Percentiles rank a stretch among this genome's conserved stretches.
Evolutionary conservation across 805 yeast species (phyloP).

Genomic region (Starmerella ratchasimensis): DNA sequence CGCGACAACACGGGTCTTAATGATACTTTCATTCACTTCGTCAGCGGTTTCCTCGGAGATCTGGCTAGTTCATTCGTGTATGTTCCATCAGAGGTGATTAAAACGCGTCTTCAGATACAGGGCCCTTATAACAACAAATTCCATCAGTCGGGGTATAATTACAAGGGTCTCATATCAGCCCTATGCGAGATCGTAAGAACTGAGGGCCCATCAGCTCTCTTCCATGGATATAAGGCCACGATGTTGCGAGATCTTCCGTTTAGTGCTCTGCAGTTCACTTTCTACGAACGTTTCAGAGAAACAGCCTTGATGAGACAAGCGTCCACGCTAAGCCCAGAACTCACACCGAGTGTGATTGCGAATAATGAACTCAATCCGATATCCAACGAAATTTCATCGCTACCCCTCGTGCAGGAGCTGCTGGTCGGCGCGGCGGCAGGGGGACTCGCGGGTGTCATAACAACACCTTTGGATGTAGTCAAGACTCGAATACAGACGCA

Average conservation of each 20-base stretch:
- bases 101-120: slow-evolving; percentile 85
- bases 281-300: slow-evolving; percentile 55
- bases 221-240: slow-evolving; percentile 90
- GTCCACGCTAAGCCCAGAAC: slow-evolving; percentile 21
- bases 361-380: too few relatives aligned
- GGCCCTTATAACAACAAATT: slow-evolving; percentile 70
- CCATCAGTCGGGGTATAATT: slow-evolving; percentile 77
- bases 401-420: slow-evolving; percentile 43
- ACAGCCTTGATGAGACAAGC: slow-evolving; percentile 25
- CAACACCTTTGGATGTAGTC: slow-evolving; percentile 85
- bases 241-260: slow-evolving; percentile 86
- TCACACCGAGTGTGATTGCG: too few relatives aligned
- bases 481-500: slow-evolving; percentile 91
- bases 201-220: slow-evolving; percentile 68
- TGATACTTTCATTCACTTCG: slow-evolving; percentile 66
- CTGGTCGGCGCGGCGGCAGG: slow-evolving; percentile 93
- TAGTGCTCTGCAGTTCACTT: slow-evolving; percentile 90
- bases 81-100: slow-evolving; percentile 90
- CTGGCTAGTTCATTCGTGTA: slow-evolving; percentile 74
- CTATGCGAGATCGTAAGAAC: slow-evolving; percentile 41
- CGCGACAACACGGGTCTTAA: slow-evolving; percentile 50
- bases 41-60: slow-evolving; percentile 90
- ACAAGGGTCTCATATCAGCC: slow-evolving; percentile 62
- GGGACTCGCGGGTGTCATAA: slow-evolving; percentile 74
- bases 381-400: slow-evolving; percentile 5